Evolutionary conservation across 192 early-diverging fungal species (phyloP).

Genomic region (Lobosporangium transversale): DNA sequence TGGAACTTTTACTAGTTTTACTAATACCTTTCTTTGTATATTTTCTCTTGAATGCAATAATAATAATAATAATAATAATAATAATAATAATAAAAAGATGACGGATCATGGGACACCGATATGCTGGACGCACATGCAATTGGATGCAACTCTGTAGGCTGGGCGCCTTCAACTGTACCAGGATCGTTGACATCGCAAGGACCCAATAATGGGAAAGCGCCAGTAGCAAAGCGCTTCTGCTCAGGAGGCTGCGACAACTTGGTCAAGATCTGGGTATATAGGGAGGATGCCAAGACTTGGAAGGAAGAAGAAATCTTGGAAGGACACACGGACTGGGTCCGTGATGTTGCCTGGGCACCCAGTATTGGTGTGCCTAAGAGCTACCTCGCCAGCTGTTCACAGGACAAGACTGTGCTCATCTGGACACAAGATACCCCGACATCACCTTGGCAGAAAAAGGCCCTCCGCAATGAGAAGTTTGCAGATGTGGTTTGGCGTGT

Average conservation of each 20-base stretch:
- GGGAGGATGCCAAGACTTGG: constrained; percentile 83
- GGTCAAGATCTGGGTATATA: constrained; percentile 93
- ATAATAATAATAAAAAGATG: too few relatives aligned
- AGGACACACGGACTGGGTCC: constrained; percentile 97
- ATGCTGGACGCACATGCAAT: constrained; percentile 88
- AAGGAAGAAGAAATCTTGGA: constrained; percentile 84
- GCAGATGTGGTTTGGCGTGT: constrained; percentile 98
- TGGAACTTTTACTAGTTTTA: background rate
- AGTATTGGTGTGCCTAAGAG: constrained; percentile 90
- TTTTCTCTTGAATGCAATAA: too few relatives aligned
- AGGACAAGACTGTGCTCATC: constrained; percentile 96
- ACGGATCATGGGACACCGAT: constrained; percentile 85
- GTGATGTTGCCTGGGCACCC: constrained; percentile 97
- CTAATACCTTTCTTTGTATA: background rate
- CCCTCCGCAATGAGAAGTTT: constrained; percentile 81
- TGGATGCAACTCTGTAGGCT: constrained; percentile 93
- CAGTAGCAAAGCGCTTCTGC: constrained; percentile 82
- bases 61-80: too few relatives aligned
- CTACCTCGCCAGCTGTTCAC: constrained; percentile 94
- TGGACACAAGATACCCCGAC: constrained; percentile 87
- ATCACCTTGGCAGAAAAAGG: constrained; percentile 79
- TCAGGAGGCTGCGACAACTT: constrained; percentile 96
- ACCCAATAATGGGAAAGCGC: constrained; percentile 63
- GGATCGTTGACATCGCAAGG: constrained; percentile 73
- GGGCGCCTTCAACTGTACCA: constrained; percentile 90